Base-by-base conservation (phyloP, 371 early-diverging fungal genomes). In the Lichtheimia ornata region DNA sequence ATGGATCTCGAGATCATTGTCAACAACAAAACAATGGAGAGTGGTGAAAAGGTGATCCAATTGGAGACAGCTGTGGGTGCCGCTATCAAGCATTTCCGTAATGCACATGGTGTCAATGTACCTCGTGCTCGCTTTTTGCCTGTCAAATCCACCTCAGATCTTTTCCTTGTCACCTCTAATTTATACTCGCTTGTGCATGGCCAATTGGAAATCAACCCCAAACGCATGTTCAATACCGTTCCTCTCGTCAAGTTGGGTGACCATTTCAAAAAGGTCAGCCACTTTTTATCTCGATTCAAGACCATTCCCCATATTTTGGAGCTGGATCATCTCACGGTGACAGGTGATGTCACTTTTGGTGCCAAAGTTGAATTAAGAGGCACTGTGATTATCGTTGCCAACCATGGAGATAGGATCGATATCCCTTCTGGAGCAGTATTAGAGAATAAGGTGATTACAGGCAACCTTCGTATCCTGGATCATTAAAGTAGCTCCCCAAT, bases 51-150 rank as follows among this genome's bases (percentile, higher is more conserved):
- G 74, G 97, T 99, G 11, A 94, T 99, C 58, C 99, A 99, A 81
- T 85, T 99, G 6, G 99, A 99, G 84, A 99, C 99, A 4, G 99
- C 99, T 25, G 98, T 98, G 11, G 99, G 99, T 75, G 98, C 99
- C 13, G 98, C 97, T 43, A 99, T 99, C 77, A 98, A 97, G 84
- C 97, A 97, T 83, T 99, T 99, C 79, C 77, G 87, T 24, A 92
- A 91, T 50, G 94, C 98, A 13, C 95, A 94, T 63, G 99, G 99
- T 59, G 85, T 99, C 64, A 97, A 99, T 66, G 99, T 99, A 4
- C 99, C 99, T 9, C 88, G 99, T 64, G 87, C 82, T 54, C 93
- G 99, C 63, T 99, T 99, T 90, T 81, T 99, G 69, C 99, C 99
- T 41, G 99, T 99, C 66, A 99, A 99, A 79, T 93, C 95, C 58